Evolutionary conservation across 805 yeast species (phyloP).

Genomic region (Candida cerambycidarum): DNA sequence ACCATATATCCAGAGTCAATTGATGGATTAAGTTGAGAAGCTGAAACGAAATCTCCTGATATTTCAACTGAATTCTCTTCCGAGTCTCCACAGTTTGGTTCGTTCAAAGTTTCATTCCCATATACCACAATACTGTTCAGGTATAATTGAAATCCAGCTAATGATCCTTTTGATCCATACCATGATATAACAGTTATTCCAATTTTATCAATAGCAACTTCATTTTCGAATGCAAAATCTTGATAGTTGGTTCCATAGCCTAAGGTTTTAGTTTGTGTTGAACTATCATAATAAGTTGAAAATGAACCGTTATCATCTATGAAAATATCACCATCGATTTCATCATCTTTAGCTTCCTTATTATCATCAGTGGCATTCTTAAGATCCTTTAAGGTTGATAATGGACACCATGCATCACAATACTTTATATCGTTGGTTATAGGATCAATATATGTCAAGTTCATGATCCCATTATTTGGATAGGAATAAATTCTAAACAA

Average conservation of each 20-base stretch:
- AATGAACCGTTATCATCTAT: conserved; percentile 36
- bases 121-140: conserved; percentile 60
- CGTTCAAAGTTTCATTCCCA: conserved; percentile 74
- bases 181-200: conserved; percentile 64
- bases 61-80: conserved; percentile 26
- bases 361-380: conserved; percentile 24
- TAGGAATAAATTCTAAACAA: conserved; percentile 70
- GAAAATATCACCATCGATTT: conserved; percentile 26
- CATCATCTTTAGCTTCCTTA: conserved; percentile 21
- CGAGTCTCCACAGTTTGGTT: conserved; percentile 54
- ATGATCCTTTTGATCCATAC: conserved; percentile 67
- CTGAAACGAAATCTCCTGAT: conserved; percentile 31
- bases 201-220: conserved; percentile 57
- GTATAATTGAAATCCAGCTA: conserved; percentile 72
- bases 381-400: conserved; percentile 44
- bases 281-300: conserved; percentile 33
- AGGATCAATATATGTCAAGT: conserved; percentile 82
- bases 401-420: conserved; percentile 92
- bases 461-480: conserved; percentile 90
- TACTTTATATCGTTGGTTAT: conserved; percentile 48
- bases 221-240: conserved; percentile 79
- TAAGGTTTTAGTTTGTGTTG: conserved; percentile 33
- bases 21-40: conserved; percentile 20
- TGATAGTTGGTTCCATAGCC: conserved; percentile 57
- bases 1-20: conserved; percentile 27